Base-by-base conservation (phyloP, 257 asterid species). In the Penstemon davidsonii region DNA sequence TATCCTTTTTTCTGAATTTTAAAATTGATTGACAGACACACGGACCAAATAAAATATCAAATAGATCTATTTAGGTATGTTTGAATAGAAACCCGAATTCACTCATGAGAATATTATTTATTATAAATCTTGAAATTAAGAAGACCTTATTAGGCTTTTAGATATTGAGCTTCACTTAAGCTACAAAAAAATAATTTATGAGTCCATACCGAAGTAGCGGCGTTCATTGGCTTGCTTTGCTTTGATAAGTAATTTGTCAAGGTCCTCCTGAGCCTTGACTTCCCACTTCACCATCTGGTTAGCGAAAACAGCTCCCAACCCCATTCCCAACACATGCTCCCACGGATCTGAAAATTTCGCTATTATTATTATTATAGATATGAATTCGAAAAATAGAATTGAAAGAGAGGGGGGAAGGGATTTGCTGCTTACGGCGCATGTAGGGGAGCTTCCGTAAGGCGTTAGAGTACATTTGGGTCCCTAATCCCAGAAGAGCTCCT, bases 361-460 rank as follows among this genome's bases (percentile, higher is more conserved):
- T n/a, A n/a, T n/a, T n/a, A n/a, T n/a, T n/a, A n/a, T n/a, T n/a
- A n/a, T n/a, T n/a, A n/a, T n/a, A n/a, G n/a, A n/a, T n/a, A n/a
- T n/a, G n/a, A n/a, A n/a, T n/a, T n/a, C n/a, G n/a, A n/a, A n/a
- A n/a, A n/a, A n/a, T n/a, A n/a, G n/a, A n/a, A n/a, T n/a, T n/a
- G n/a, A n/a, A n/a, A n/a, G n/a, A n/a, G n/a, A 56, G 4, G 63
- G 15, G 44, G 13, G 25, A 6, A 43, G 18, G 62, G 33, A 12
- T 52, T 38, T 44, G 15, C 33, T 1, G 57, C 76, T 73, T 73
- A 94, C 99, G 99, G 87, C 97, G 97, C 99, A 91, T 91, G 85
- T 88, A 86, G 52, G 99, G 99, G 58, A 94, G 99, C 80, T 94
- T 94, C 54, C 99, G 91, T 49, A 94, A 97, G 74, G 97, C 97